A percentile compares a stretch with the other conserved stretches of the same genome.
These are phyloP conservation scores for Aechmea fasciata DNA, from an alignment of 176 grass and related monocot species.

Conservation along the genomic window DNA sequence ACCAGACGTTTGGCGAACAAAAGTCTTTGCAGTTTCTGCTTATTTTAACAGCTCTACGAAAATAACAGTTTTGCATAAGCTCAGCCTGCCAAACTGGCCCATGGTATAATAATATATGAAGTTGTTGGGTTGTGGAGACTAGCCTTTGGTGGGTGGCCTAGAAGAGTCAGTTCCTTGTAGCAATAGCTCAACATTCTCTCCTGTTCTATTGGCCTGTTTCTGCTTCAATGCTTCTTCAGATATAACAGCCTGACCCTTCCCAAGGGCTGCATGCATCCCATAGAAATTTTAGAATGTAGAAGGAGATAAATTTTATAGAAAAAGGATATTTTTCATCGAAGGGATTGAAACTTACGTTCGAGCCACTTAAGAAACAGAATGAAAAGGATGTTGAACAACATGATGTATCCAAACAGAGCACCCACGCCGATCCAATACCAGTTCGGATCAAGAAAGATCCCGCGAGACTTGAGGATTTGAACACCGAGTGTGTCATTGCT, in stretches of 20 bases:
- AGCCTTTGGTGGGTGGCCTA: neutral
- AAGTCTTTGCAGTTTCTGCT: too few species aligned
- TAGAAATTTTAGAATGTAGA: constrained; percentile 6
- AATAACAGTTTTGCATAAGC: too few species aligned
- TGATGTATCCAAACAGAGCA: constrained; percentile 35
- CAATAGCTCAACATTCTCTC: constrained; percentile 10
- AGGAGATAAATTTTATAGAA: neutral
- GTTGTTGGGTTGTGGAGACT: neutral
- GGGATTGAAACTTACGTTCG: constrained; percentile 30
- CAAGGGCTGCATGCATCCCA: constrained; percentile 23
- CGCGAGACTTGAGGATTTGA: constrained; percentile 28
- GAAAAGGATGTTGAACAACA: constrained; percentile 38
- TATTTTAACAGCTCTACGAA: too few species aligned
- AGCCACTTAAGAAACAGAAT: constrained; percentile 28
- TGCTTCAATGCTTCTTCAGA: constrained; percentile 29
- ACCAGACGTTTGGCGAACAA: too few species aligned
- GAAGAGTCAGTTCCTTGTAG: neutral
- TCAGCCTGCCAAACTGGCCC: too few species aligned
- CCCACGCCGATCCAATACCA: constrained; percentile 54
- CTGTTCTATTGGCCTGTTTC: constrained; percentile 34
- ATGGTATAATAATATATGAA: neutral
- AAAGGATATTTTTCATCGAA: neutral
- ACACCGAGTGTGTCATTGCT: constrained; percentile 19
- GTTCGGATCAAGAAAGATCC: constrained; percentile 39
- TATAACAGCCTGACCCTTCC: constrained; percentile 29